Conservation (phyloP, 352 stramenopile genomes). For the Phytophthora crassamura region DNA sequence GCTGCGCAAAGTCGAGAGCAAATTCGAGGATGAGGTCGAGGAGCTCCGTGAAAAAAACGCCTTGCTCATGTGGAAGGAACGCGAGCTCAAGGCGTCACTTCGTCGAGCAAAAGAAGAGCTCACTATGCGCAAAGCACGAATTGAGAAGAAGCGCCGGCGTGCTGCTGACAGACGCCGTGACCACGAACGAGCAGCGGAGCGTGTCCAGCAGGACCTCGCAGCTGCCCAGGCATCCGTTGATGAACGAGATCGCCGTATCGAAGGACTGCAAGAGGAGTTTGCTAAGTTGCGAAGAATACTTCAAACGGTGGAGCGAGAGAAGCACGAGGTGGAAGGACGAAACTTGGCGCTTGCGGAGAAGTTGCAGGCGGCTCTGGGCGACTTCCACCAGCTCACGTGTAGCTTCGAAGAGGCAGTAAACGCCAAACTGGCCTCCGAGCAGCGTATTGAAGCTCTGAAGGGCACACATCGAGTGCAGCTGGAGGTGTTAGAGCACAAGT, state of each 20-base stretch:
- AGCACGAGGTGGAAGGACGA: conserved; percentile 51
- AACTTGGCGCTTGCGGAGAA: conserved; percentile 63
- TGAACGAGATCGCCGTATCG: conserved; percentile 18
- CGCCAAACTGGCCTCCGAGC: conserved; percentile 53
- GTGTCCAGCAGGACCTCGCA: conserved; percentile 47
- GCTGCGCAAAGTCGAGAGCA: conserved; percentile 79
- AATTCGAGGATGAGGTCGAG: conserved; percentile 83
- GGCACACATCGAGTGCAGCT: conserved; percentile 57
- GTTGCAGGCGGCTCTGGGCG: conserved; percentile 64
- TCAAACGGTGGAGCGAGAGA: conserved; percentile 41
- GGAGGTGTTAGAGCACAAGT: conserved; percentile 68
- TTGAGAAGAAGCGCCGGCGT: conserved; percentile 79
- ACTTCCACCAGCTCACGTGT: conserved; percentile 75
- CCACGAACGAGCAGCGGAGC: conserved; percentile 56
- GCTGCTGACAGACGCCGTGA: conserved; percentile 68
- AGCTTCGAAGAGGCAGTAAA: conserved; percentile 66
- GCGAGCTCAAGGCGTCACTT: conserved; percentile 76
- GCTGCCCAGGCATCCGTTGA: conserved; percentile 23
- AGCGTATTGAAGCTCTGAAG: conserved; percentile 54
- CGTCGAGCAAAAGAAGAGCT: conserved; percentile 64
- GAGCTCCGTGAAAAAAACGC: conserved; percentile 74
- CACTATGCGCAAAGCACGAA: conserved; percentile 67
- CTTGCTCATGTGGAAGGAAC: conserved; percentile 70
- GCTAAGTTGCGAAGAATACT: conserved; percentile 28
- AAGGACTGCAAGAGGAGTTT: conserved; percentile 35